phyloP scores from a whole-genome alignment of 1,139 yeast genomes.

The Protomyces inundatus region DNA sequence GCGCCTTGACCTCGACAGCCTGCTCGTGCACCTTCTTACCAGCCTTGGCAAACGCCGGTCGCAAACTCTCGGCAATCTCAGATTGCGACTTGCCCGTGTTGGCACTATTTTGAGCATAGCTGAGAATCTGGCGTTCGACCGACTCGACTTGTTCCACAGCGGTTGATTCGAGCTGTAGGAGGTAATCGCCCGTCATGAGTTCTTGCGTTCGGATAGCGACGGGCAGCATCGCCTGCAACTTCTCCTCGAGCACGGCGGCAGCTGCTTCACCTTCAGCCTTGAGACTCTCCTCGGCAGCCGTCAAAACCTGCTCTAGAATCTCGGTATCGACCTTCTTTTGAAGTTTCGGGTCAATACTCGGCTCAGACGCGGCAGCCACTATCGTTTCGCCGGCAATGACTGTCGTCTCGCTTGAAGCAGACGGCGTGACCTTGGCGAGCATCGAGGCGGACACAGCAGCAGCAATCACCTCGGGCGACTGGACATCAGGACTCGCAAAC shows the following conservation, averaged over 20 bases:
- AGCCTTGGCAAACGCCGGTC: constrained; percentile 22
- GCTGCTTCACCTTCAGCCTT: constrained; percentile 13
- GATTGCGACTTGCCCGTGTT: neutral
- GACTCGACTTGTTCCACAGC: constrained; percentile 7
- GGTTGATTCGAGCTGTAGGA: constrained; percentile 4
- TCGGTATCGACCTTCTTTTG: constrained; percentile 6
- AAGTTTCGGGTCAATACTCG: constrained; percentile 7
- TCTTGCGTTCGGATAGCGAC: constrained; percentile 11
- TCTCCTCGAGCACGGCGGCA: constrained; percentile 4
- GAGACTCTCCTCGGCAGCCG: constrained; percentile 18
- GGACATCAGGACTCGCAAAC: constrained; percentile 6
- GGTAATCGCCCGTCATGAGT: constrained; percentile 3
- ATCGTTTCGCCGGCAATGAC: constrained; percentile 18
- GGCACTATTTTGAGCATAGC: neutral
- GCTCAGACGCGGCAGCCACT: neutral
- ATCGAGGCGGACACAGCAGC: constrained; percentile 14
- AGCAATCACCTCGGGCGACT: constrained; percentile 4
- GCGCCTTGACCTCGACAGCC: constrained; percentile 25
- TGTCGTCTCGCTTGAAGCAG: neutral
- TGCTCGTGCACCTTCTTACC: constrained; percentile 19
- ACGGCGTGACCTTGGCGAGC: constrained; percentile 4
- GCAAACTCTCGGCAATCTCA: constrained; percentile 8
- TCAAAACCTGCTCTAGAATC: constrained; percentile 10
- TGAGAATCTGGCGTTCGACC: constrained; percentile 8
- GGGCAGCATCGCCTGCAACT: constrained; percentile 6